Evolutionary conservation across 179 eudicot genomes (phyloP), one percentile per base, ranked within the genome.

Genomic region (Actinidia arguta): DNA sequence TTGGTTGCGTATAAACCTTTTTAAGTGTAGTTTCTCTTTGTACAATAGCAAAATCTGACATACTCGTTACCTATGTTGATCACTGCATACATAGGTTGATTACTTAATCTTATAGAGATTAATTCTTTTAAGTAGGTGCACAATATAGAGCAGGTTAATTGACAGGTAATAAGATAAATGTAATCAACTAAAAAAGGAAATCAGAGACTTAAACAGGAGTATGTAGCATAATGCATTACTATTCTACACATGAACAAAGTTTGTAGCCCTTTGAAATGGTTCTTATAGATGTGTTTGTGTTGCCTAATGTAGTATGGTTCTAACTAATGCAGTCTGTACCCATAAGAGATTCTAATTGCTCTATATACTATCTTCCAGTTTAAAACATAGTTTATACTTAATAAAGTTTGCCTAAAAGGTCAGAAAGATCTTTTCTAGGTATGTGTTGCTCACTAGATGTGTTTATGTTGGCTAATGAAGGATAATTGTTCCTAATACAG

Each of bases 1-100:
- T 76, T 39, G 18, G 77, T 78, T 81, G 79, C 81, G 44, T 44
- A 46, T 62, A 39, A 39, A 70, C 52, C 79, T 72, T 25, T 25
- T 8, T 52, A 46, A 70, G 62, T 77, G 42, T 39, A 39, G 52
- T 55, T 36, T 81, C 50, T 59, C 42, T 39, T 82, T 58, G 86
- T 31, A 88, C 91, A 73, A 83, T 76, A 51, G 51, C 79, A 14
- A 64, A 72, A 77, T 55, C 78, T 39, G 42, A 50, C 31, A 73
- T 47, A 69, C 50, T 39, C 51, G 62, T 69, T 27, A 46, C 81
- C 52, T 69, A 63, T 55, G 78, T 58, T 69, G 81, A 75, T 67
- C 56, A 39, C 18, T 75, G 25, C 46, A 69, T 56, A 81, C 58
- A 50, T 73, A 63, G 69, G 64, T 83, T 61, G 78, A 51, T 79